Conservation (phyloP, 108 stramenopile genomes). For the Skeletonema potamos region DNA sequence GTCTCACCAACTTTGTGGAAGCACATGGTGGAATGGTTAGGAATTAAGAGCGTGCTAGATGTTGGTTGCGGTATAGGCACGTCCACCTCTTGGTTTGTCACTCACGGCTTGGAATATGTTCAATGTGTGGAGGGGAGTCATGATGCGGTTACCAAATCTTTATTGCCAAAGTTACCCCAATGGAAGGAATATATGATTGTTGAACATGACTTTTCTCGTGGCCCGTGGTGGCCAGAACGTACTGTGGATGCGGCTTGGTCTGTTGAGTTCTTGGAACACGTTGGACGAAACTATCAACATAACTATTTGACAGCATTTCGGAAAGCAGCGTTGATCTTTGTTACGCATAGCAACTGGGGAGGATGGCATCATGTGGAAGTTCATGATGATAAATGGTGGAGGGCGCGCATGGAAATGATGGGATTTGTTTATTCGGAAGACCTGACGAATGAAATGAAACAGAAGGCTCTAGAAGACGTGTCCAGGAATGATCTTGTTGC, state of each 20-base stretch:
- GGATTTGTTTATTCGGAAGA: constrained; percentile 56
- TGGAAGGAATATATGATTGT: constrained; percentile 17
- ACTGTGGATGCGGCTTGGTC: constrained; percentile 83
- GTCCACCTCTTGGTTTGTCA: constrained; percentile 67
- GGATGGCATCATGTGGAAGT: constrained; percentile 71
- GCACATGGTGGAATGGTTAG: constrained; percentile 37
- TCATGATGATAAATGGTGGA: constrained; percentile 72
- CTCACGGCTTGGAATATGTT: constrained; percentile 57
- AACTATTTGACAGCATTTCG: constrained; percentile 81
- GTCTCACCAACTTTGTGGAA: constrained; percentile 65
- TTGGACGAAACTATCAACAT: constrained; percentile 65
- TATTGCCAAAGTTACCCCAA: constrained; percentile 48
- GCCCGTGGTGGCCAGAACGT: constrained; percentile 85
- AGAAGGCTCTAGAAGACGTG: constrained; percentile 32
- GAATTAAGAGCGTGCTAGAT: constrained; percentile 73
- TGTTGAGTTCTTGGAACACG: constrained; percentile 71
- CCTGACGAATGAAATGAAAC: constrained; percentile 43
- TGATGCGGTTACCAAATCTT: constrained; percentile 62
- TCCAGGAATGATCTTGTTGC: constrained; percentile 6
- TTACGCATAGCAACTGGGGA: constrained; percentile 65
- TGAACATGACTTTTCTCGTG: constrained; percentile 59
- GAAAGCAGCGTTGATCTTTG: constrained; percentile 81
- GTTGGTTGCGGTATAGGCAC: constrained; percentile 84
- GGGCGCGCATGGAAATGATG: constrained; percentile 52
- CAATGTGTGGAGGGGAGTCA: constrained; percentile 81